Percentiles rank a stretch among this genome's conserved stretches.
Conservation (phyloP, 208 protist species). For the Leishmania amazonensis region DNA sequence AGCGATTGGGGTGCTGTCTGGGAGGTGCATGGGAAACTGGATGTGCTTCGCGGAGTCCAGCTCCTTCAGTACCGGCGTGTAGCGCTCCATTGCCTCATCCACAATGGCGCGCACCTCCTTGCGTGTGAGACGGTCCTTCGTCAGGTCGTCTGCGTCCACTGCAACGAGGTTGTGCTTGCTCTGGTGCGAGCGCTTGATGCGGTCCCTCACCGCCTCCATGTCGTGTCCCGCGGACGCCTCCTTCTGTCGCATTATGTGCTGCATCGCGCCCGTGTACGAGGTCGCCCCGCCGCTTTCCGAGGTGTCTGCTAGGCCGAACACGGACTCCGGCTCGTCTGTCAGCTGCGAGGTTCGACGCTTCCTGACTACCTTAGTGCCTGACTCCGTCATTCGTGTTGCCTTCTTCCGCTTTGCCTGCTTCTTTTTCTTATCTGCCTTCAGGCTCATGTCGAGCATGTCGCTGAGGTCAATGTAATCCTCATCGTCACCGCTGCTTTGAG, state of each 20-base stretch:
- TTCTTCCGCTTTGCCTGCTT: slow-evolving; percentile 51
- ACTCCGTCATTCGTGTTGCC: slow-evolving; percentile 34
- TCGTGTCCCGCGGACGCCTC: slow-evolving; percentile 23
- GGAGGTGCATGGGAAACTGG: slow-evolving; percentile 75
- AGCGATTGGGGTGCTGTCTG: slow-evolving; percentile 73
- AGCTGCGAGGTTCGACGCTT: slow-evolving; percentile 42
- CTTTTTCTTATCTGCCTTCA: slow-evolving; percentile 58
- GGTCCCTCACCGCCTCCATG: slow-evolving; percentile 31
- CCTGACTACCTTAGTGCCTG: slow-evolving; percentile 37
- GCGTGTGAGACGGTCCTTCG: slow-evolving; percentile 62
- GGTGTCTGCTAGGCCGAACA: slow-evolving; percentile 47
- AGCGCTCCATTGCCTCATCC: slow-evolving; percentile 75
- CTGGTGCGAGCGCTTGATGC: slow-evolving; percentile 53
- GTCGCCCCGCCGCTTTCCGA: slow-evolving; percentile 30
- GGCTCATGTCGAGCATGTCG: slow-evolving; percentile 79
- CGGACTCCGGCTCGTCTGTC: slow-evolving; percentile 65
- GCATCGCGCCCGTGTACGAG: slow-evolving; percentile 52
- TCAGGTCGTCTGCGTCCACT: slow-evolving; percentile 74
- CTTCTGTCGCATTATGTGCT: slow-evolving; percentile 44
- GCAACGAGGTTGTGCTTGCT: slow-evolving; percentile 78
- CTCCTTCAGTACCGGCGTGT: slow-evolving; percentile 72
- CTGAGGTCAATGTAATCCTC: slow-evolving; percentile 84
- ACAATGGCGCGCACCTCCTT: slow-evolving; percentile 69
- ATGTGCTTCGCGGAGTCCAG: slow-evolving; percentile 72
- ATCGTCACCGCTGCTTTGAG: slow-evolving; percentile 56